Evolutionary conservation across 768 basidiomycete species (phyloP).

Genomic region (Amyloporia xantha): DNA sequence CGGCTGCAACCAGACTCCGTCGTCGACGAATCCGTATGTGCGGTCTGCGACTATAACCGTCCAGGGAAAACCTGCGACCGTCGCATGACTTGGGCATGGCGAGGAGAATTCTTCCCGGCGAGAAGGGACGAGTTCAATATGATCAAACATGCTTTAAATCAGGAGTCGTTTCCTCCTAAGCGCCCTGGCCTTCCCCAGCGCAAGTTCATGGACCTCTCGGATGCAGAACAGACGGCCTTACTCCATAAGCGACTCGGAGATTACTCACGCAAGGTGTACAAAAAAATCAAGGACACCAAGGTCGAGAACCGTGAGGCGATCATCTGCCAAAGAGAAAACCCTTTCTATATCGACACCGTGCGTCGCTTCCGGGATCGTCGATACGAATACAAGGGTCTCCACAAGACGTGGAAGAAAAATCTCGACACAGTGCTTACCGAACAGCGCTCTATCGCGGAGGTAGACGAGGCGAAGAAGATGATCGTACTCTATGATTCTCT

Average conservation of each 20-base stretch:
- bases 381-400: constrained; percentile 98
- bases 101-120: constrained; percentile 97
- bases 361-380: constrained; percentile 94
- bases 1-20: constrained; percentile 97
- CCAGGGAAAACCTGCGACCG: constrained; percentile 95
- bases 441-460: constrained; percentile 70
- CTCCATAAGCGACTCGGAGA: constrained; percentile 96
- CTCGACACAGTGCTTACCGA: constrained; percentile 69
- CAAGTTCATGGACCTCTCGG: constrained; percentile 75
- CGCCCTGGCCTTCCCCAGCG: constrained; percentile 66
- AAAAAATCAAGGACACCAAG: constrained; percentile 96
- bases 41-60: constrained; percentile 96
- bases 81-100: constrained; percentile 95
- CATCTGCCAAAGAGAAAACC: constrained; percentile 96
- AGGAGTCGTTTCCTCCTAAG: constrained; percentile 86
- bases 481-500: constrained; percentile 97
- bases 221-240: constrained; percentile 83
- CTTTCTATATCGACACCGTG: constrained; percentile 99
- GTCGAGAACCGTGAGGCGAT: constrained; percentile 91
- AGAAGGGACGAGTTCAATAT: constrained; percentile 98
- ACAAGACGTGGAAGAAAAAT: constrained; percentile 99
- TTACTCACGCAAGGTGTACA: constrained; percentile 98
- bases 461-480: constrained; percentile 98
- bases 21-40: constrained; percentile 93
- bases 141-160: constrained; percentile 95